Conservation (phyloP, 306 rosid genomes). For the Cucurbita moschata region DNA sequence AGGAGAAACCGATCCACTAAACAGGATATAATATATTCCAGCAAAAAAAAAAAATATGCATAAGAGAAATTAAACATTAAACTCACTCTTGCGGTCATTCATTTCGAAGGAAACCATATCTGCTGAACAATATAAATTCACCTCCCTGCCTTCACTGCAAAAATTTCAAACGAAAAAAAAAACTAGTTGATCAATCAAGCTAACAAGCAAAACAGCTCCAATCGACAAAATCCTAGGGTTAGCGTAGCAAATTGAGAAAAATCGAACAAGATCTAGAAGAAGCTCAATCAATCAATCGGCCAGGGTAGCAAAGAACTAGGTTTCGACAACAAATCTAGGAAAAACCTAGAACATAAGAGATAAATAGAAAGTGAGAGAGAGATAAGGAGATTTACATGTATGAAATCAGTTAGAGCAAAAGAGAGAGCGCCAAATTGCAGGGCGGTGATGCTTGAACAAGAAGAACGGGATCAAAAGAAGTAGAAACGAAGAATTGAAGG, state of each 20-base stretch:
- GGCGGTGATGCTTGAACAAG: neutral
- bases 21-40: neutral
- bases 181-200: neutral
- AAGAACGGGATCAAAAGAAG: neutral
- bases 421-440: neutral
- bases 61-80: constrained; percentile 1
- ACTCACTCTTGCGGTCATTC: constrained; percentile 96
- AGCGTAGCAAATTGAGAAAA: neutral
- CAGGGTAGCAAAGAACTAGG: neutral
- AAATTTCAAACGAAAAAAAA: neutral
- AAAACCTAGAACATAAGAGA: neutral
- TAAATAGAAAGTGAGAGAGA: neutral
- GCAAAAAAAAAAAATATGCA: neutral
- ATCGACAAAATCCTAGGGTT: constrained; percentile 4
- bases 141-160: constrained; percentile 28
- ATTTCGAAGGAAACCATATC: constrained; percentile 89
- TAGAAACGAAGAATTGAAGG: neutral
- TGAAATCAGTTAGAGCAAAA: neutral
- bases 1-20: neutral
- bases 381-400: neutral
- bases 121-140: constrained; percentile 14
- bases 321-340: neutral
- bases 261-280: constrained; percentile 5
- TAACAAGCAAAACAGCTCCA: neutral
- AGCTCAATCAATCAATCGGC: neutral